A percentile compares a stretch with the other conserved stretches of the same genome.
Evolutionary conservation across 139 green algal species (phyloP).

Genomic region (Edaphochlamys debaryana): DNA sequence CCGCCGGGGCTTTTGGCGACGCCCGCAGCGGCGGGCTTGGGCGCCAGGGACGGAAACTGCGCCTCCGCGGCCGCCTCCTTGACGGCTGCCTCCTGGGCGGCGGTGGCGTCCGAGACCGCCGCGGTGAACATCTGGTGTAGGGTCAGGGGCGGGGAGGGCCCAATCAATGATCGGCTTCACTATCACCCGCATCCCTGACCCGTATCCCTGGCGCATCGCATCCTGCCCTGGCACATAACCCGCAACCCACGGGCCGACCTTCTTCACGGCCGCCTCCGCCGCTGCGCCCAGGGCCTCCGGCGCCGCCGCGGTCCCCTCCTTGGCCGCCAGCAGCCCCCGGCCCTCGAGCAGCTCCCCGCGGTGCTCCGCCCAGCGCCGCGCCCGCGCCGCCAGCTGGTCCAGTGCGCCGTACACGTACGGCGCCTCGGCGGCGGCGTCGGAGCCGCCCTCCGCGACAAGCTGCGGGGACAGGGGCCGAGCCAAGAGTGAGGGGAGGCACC

Average conservation of each 20-base stretch:
- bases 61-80: constrained; percentile 13
- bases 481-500: background rate
- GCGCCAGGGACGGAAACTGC: constrained; percentile 42
- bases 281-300: constrained; percentile 41
- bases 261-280: constrained; percentile 45
- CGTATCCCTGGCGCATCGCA: too few relatives aligned
- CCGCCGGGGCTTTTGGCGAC: background rate
- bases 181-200: too few relatives aligned
- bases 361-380: constrained; percentile 61
- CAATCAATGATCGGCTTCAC: too few relatives aligned
- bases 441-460: constrained; percentile 55
- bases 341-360: constrained; percentile 27
- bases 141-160: too few relatives aligned
- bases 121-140: constrained; percentile 47
- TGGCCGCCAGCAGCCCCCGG: background rate
- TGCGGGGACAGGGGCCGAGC: constrained; percentile 23
- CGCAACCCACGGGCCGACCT: constrained; percentile 3
- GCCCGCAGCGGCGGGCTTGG: background rate
- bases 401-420: constrained; percentile 73
- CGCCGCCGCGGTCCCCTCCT: constrained; percentile 1
- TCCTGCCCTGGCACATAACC: too few relatives aligned
- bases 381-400: constrained; percentile 74
- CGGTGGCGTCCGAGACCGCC: constrained; percentile 36
- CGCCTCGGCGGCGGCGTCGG: constrained; percentile 66
- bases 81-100: constrained; percentile 4